These are phyloP conservation scores for Populus hybrid DNA, from an alignment of 441 rosid genomes.

Conservation along the genomic window DNA sequence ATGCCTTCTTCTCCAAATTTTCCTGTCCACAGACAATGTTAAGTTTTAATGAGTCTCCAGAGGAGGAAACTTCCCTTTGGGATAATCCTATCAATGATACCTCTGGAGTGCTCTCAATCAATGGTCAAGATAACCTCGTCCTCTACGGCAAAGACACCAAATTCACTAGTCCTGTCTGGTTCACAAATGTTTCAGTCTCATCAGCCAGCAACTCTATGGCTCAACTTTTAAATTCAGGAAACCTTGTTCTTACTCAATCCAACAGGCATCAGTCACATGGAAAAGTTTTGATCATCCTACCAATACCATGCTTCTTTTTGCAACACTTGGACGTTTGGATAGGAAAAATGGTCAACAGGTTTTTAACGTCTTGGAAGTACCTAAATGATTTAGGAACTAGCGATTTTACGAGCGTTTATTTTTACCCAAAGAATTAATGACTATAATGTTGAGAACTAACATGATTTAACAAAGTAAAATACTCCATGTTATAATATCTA, in stretches of 20 bases:
- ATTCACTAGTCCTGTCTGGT: too few relatives aligned
- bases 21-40: background rate
- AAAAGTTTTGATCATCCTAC: constrained; percentile 60
- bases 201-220: constrained; percentile 10
- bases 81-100: too few relatives aligned
- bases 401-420: background rate
- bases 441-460: too few relatives aligned
- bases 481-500: too few relatives aligned
- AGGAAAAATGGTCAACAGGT: constrained; percentile 23
- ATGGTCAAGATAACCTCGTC: too few relatives aligned
- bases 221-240: constrained; percentile 49
- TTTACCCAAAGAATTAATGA: too few relatives aligned
- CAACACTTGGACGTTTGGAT: constrained; percentile 46
- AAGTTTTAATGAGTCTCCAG: too few relatives aligned
- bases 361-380: constrained; percentile 46
- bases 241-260: constrained; percentile 39
- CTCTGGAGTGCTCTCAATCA: too few relatives aligned
- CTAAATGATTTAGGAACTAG: constrained; percentile 42
- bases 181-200: too few relatives aligned
- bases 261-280: constrained; percentile 32
- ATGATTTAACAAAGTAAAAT: too few relatives aligned
- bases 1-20: background rate
- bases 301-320: constrained; percentile 35
- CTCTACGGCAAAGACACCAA: too few relatives aligned
- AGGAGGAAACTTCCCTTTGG: too few relatives aligned